A percentile compares a stretch with the other conserved stretches of the same genome.
These are phyloP conservation scores for Diplodia scrobiculata DNA, from an alignment of 2,329 filamentous ascomycete genomes.

Conservation along the genomic window DNA sequence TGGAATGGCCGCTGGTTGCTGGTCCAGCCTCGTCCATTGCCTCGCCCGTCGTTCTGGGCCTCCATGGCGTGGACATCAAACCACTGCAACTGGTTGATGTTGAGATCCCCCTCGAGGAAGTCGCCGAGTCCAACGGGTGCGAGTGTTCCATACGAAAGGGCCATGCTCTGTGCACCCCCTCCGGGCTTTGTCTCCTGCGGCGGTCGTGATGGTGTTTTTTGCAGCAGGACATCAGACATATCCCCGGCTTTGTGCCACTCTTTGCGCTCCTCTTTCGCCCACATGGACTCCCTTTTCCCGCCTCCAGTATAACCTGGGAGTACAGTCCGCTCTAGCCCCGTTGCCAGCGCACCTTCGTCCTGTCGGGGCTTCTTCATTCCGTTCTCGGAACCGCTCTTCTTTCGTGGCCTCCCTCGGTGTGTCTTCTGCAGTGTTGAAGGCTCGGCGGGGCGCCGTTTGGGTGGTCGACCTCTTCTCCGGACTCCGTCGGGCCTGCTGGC, in stretches of 20 bases:
- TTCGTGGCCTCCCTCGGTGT: background rate
- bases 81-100: background rate
- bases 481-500: background rate
- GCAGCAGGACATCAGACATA: no score
- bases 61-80: background rate
- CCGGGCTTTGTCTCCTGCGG: background rate
- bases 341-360: background rate
- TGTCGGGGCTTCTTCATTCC: background rate
- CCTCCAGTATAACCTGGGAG: background rate
- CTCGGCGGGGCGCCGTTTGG: background rate
- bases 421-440: background rate
- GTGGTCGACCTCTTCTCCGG: background rate
- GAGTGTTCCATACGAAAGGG: background rate
- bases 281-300: background rate
- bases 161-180: background rate
- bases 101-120: constrained; percentile 6
- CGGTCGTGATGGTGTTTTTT: background rate
- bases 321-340: background rate
- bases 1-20: background rate
- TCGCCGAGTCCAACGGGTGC: background rate
- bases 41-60: no score
- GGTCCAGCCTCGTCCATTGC: background rate
- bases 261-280: background rate
- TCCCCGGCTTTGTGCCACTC: background rate
- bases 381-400: background rate